Evolutionary conservation across 345 rosid species (phyloP).

Genomic region (Streptanthus diversifolius): DNA sequence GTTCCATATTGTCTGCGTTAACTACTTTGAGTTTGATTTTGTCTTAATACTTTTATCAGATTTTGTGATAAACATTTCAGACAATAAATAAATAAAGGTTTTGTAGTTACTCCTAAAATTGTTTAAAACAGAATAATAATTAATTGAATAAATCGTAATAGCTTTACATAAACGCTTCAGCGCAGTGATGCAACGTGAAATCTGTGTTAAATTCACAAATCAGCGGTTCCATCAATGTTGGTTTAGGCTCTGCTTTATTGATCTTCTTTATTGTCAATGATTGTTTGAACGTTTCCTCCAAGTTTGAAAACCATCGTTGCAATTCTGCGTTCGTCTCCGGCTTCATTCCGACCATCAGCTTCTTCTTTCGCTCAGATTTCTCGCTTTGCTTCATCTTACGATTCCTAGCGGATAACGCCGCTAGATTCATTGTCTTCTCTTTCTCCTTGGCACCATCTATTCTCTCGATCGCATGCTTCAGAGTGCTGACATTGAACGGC

Average conservation of each 20-base stretch:
- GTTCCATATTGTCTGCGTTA: too few species aligned
- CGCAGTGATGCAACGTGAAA: neutral
- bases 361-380: neutral
- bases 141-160: neutral
- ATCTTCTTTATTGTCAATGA: neutral
- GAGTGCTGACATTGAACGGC: neutral
- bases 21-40: too few species aligned
- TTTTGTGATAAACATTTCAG: too few species aligned
- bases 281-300: neutral
- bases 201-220: slow-evolving; percentile 9
- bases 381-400: neutral
- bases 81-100: too few species aligned
- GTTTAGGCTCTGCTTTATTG: neutral
- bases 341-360: neutral
- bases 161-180: neutral
- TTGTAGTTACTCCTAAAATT: too few species aligned
- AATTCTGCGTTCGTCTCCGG: neutral
- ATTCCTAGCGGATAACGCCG: neutral
- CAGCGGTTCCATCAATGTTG: neutral
- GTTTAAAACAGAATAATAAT: too few species aligned
- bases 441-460: neutral
- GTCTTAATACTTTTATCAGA: too few species aligned
- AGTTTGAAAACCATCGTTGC: neutral
- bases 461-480: slow-evolving; percentile 15
- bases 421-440: neutral